phyloP scores from a whole-genome alignment of 1,139 yeast species.

The Geotrichum restrictum region DNA sequence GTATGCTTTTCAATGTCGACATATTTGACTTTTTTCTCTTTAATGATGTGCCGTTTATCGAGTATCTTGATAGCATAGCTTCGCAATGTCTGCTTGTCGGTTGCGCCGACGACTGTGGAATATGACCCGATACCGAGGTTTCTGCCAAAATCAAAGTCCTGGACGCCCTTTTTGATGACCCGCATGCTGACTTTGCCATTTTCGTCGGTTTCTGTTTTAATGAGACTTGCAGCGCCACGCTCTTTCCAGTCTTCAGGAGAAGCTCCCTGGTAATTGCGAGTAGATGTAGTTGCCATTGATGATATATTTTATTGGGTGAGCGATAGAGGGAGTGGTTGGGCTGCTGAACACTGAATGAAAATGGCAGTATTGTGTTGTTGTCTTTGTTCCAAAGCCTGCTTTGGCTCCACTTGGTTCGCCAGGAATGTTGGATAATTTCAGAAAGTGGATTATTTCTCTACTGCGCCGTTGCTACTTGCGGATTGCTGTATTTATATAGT shows the following conservation, averaged over 20 bases:
- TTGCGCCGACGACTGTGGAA: conserved; percentile 85
- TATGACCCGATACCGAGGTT: conserved; percentile 94
- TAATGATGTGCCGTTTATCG: conserved; percentile 88
- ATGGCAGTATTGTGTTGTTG: background rate
- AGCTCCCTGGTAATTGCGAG: background rate
- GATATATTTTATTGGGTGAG: background rate
- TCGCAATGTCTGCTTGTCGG: conserved; percentile 66
- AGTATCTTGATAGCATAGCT: conserved; percentile 88
- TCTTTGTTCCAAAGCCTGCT: background rate
- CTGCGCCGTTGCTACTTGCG: background rate
- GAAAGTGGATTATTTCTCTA: background rate
- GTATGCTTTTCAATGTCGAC: conserved; percentile 96
- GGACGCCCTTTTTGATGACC: conserved; percentile 51
- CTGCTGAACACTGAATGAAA: background rate
- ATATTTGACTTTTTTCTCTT: conserved; percentile 91
- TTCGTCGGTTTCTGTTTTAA: conserved; percentile 44
- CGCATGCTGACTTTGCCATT: conserved; percentile 47
- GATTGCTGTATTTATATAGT: too few relatives aligned
- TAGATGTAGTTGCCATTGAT: conserved; percentile 2
- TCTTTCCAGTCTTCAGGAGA: conserved; percentile 35
- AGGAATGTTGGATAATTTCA: background rate
- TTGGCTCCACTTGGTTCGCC: conserved; percentile 1
- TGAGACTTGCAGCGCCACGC: conserved; percentile 52
- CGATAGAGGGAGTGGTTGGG: background rate
- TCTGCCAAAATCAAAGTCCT: conserved; percentile 82